Conservation (phyloP, 805 yeast species). For the Lachancea waltii region DNA sequence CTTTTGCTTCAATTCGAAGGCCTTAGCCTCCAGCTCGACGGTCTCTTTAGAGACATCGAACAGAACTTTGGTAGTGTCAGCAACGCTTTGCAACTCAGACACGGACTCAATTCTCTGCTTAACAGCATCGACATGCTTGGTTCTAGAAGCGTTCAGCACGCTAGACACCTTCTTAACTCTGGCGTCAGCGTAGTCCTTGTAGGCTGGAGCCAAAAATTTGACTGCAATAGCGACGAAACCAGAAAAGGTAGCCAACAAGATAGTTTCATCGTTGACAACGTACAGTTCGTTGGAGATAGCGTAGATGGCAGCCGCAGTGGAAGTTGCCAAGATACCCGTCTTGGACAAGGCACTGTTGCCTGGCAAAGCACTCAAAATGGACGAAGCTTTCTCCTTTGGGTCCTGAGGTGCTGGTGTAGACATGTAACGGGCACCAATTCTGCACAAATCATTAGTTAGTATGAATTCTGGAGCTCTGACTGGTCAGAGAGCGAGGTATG, state of each 20-base stretch:
- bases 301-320: conserved; percentile 89
- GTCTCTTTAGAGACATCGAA: conserved; percentile 96
- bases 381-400: conserved; percentile 85
- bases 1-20: conserved; percentile 87
- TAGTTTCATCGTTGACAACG: conserved; percentile 90
- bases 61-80: conserved; percentile 80
- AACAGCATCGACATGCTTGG: conserved; percentile 86
- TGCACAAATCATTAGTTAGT: conserved; percentile 12
- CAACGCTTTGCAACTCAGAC: conserved; percentile 84
- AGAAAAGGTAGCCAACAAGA: conserved; percentile 72
- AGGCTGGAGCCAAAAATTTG: conserved; percentile 88
- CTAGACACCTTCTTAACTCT: conserved; percentile 76
- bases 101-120: conserved; percentile 87
- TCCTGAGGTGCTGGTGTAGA: conserved; percentile 48
- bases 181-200: conserved; percentile 88
- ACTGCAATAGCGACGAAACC: conserved; percentile 70
- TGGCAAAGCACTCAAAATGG: conserved; percentile 88
- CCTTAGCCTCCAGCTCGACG: conserved; percentile 88
- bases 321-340: conserved; percentile 92
- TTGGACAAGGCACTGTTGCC: conserved; percentile 83
- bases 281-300: conserved; percentile 91
- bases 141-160: conserved; percentile 80
- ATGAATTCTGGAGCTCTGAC: no score
- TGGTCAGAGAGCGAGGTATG: no score
- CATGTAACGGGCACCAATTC: conserved; percentile 58